Evolutionary conservation across 805 yeast species (phyloP), one percentile per base, ranked within the genome.

Genomic region (Pichia gijzeniarum): DNA sequence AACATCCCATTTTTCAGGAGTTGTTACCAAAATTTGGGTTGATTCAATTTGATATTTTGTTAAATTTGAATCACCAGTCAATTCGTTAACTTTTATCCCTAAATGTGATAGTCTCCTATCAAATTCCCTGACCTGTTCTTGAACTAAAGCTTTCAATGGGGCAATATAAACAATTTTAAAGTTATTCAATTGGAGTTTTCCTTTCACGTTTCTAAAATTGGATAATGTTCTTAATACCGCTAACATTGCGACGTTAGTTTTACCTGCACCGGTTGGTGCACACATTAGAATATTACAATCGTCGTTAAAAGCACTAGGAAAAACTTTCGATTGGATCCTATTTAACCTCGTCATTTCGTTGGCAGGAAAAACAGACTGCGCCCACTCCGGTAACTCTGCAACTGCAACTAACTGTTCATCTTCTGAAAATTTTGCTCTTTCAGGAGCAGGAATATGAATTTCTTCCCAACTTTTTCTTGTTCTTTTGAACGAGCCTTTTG

Each of bases 251-350:
- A 93, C 96, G 61, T 93, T 93, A 19, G 99, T 91, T 61, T 91
- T 91, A 68, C 99, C 99, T 2, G 96, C 96, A 68, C 99, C 99
- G 0, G 99, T 91, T 6, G 99, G 99, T 1, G 99, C 98, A 73
- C 98, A 91, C 54, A 91, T 68, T 16, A 91, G 67, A 34, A 93
- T 60, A 56, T 90, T 91, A 4, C 73, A 72, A 57, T 86, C 93
- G 1, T 76, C 65, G 4, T 72, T 57, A 52, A 91, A 86, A 0
- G 95, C 96, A n/a, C 69, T 59, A 1, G 93, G 93, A 52, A 65
- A 87, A 0, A 90, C 88, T 49, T 76, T 76, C 1, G 95, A 85
- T 62, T 93, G 99, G 14, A 93, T 77, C 43, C 87, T 68, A 62
- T 93, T 93, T 52, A 93, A 71, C 1, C 81, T 68, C 2, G 73